These are phyloP conservation scores for Pisolithus tinctorius DNA, from an alignment of 768 basidiomycete species.

Conservation along the genomic window DNA sequence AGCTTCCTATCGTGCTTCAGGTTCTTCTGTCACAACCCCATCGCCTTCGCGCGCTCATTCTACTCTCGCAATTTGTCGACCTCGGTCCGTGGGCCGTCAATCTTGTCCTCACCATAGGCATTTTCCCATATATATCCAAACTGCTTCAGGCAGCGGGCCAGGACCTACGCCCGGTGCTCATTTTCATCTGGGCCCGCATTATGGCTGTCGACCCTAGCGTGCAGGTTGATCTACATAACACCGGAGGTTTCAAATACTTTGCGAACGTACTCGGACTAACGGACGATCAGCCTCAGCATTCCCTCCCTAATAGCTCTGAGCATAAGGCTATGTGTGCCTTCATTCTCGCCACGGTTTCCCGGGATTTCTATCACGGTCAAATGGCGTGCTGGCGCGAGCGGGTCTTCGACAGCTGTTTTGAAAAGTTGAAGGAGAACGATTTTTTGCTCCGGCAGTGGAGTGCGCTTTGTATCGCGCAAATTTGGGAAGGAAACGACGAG, in stretches of 20 bases:
- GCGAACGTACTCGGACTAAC: constrained; percentile 65
- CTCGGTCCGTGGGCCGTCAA: constrained; percentile 99
- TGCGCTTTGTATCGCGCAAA: constrained; percentile 85
- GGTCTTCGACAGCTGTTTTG: constrained; percentile 85
- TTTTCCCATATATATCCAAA: constrained; percentile 97
- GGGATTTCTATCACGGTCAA: constrained; percentile 87
- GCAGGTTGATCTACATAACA: constrained; percentile 80
- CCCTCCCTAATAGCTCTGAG: constrained; percentile 89
- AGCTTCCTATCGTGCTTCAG: constrained; percentile 95
- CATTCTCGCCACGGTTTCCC: constrained; percentile 82
- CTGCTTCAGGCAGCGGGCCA: constrained; percentile 90
- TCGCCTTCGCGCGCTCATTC: constrained; percentile 88
- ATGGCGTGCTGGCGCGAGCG: constrained; percentile 72
- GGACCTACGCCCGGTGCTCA: constrained; percentile 94
- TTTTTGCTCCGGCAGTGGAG: constrained; percentile 94
- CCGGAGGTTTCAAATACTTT: constrained; percentile 81
- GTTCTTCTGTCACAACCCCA: constrained; percentile 95
- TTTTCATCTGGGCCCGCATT: constrained; percentile 98
- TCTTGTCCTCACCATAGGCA: constrained; percentile 91
- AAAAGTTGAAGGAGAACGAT: constrained; percentile 81
- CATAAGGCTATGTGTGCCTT: constrained; percentile 99
- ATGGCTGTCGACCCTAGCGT: constrained; percentile 93
- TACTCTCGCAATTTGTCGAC: constrained; percentile 96
- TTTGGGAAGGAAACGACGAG: constrained; percentile 92
- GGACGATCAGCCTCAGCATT: constrained; percentile 46